Base-by-base conservation (phyloP, 495 filamentous ascomycete species). In the Penicillium steckii region DNA sequence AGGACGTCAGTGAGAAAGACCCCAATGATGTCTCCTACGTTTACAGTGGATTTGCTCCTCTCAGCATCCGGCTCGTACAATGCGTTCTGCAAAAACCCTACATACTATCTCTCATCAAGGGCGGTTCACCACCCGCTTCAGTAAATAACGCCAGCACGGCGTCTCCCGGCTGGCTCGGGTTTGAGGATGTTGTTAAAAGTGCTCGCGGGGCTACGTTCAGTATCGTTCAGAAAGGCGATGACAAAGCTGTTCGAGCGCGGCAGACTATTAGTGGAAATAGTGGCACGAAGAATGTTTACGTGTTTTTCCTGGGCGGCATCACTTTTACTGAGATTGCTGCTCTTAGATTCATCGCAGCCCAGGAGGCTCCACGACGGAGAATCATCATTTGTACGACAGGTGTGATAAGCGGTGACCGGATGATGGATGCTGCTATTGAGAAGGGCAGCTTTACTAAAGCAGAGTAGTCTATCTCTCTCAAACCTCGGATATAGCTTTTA, bases 261-360 rank as follows among this genome's bases (percentile, higher is more conserved):
- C 86, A 91, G 56, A 85, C 93, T 26, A 71, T 97, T 40, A 74
- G 73, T 38, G 74, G 71, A 0, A 81, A 81, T 43, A 81, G 80
- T 13, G 83, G 85, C 44, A 85, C 86, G 64, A 95, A 91, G 71
- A 89, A 87, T 6, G 89, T 92, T 9, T 85, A 97, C 57, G 86
- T 99, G 12, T 94, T 97, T 65, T 97, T 96, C 72, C 73, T 99
- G 49, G 94, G 94, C 22, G 94, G 94, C 2, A 87, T 97, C 43
- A 95, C 88, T 1, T 96, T 93, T 59, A 95, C 93, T 7, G 94
- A 99, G 75, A 93, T 97, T 66, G 91, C 94, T 35, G 95, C 94
- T 21, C 62, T 97, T 69, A 80, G 95, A 56, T 97, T 96, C 71
- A 86, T 97, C 59, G 90, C 88, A 30, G 85, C 83, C 60, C 85